phyloP scores from a whole-genome alignment of 1,139 yeast species.

The Hansenula sp. region DNA sequence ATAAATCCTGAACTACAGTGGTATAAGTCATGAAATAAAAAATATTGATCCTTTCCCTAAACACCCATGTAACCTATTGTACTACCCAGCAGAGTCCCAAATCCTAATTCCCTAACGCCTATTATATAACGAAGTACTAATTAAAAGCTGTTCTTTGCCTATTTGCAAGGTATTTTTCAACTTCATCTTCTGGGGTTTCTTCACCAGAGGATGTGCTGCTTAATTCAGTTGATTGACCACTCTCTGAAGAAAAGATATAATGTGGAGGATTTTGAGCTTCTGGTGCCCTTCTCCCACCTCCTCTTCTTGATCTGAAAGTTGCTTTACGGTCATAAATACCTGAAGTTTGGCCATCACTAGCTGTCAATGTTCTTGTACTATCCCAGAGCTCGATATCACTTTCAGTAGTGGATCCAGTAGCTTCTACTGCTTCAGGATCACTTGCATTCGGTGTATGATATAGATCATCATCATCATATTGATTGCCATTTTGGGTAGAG shows the following conservation, averaged over 20 bases:
- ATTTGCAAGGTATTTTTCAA: neutral
- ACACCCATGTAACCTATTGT: too few relatives aligned
- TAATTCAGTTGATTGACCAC: neutral
- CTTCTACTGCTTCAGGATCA: neutral
- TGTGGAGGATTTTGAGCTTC: neutral
- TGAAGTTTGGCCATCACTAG: slow-evolving; percentile 1
- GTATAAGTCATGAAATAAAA: too few relatives aligned
- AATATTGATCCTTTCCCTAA: too few relatives aligned
- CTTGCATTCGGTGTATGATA: slow-evolving; percentile 2
- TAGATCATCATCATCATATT: slow-evolving; percentile 6
- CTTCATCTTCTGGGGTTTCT: slow-evolving; percentile 1
- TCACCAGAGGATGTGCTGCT: neutral
- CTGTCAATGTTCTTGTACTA: neutral
- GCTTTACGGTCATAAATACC: neutral
- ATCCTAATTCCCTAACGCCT: too few relatives aligned
- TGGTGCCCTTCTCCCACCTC: neutral
- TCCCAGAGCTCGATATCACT: neutral
- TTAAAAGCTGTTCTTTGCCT: too few relatives aligned
- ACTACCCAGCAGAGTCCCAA: too few relatives aligned
- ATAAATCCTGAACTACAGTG: too few relatives aligned
- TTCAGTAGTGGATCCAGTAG: neutral
- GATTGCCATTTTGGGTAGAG: neutral
- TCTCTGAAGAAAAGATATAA: neutral
- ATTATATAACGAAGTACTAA: too few relatives aligned
- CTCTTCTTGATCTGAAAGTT: neutral